These are phyloP conservation scores for Candida xiaguanensis DNA, from an alignment of 805 yeast species.

Conservation along the genomic window DNA sequence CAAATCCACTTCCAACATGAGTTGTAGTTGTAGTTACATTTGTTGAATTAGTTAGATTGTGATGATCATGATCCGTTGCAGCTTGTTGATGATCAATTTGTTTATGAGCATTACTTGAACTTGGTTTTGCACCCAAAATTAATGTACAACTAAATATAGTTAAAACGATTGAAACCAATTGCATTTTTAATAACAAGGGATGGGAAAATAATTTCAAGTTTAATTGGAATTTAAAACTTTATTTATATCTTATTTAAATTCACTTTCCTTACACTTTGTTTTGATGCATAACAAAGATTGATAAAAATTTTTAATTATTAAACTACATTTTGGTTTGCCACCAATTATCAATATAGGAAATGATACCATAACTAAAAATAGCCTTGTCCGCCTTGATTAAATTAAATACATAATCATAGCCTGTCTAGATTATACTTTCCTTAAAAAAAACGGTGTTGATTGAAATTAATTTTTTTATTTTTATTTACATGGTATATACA, in stretches of 20 bases:
- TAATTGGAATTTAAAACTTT: constrained; percentile 1
- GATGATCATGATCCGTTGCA: background rate
- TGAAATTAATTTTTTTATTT: no score
- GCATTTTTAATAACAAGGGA: constrained; percentile 4
- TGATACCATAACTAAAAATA: background rate
- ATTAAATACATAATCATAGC: no score
- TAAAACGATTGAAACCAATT: constrained; percentile 6
- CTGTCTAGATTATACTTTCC: background rate
- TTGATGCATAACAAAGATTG: constrained; percentile 4
- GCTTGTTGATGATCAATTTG: background rate
- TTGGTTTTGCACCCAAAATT: background rate
- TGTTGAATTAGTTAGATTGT: constrained; percentile 1
- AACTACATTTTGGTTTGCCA: background rate
- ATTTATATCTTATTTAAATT: background rate
- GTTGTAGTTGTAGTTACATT: constrained; percentile 7
- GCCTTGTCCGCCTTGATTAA: background rate
- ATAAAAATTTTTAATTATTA: background rate
- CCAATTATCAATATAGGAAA: constrained; percentile 2
- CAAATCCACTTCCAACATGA: background rate
- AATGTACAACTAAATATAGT: background rate
- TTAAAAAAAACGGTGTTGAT: no score
- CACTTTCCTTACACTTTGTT: constrained; percentile 1
- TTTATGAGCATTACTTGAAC: background rate
- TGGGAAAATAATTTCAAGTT: no score
- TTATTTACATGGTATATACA: constrained; percentile 4